Conservation (phyloP, 371 early-diverging fungal species). For the Capillidium heterosporum region DNA sequence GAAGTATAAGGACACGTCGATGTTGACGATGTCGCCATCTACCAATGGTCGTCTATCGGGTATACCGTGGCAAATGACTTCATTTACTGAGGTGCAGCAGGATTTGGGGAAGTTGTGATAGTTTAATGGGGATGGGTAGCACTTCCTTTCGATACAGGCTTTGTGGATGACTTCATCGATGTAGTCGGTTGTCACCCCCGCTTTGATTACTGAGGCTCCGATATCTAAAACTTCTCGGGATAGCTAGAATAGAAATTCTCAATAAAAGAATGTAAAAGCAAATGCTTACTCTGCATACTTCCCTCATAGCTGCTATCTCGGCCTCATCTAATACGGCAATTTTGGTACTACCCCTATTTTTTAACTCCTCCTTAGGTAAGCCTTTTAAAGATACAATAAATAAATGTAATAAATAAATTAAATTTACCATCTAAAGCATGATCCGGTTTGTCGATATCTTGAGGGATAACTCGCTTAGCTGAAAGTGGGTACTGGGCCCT, state of each 20-base stretch:
- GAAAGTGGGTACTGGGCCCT: slow-evolving; percentile 78
- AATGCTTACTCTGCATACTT: slow-evolving; percentile 46
- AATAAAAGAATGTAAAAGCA: background rate
- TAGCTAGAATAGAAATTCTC: slow-evolving; percentile 20
- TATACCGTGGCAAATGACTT: slow-evolving; percentile 78
- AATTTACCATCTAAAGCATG: slow-evolving; percentile 43
- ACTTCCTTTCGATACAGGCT: slow-evolving; percentile 62
- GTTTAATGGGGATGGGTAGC: slow-evolving; percentile 90
- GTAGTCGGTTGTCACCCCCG: slow-evolving; percentile 83
- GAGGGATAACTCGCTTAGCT: slow-evolving; percentile 51
- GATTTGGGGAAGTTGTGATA: slow-evolving; percentile 85
- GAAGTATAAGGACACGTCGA: slow-evolving; percentile 76
- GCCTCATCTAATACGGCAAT: slow-evolving; percentile 43
- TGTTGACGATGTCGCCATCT: slow-evolving; percentile 85
- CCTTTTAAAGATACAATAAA: slow-evolving; percentile 16
- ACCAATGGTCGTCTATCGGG: slow-evolving; percentile 69
- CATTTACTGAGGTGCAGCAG: slow-evolving; percentile 65
- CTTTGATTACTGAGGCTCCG: slow-evolving; percentile 51
- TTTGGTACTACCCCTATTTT: slow-evolving; percentile 28
- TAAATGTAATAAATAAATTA: background rate
- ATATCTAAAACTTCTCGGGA: slow-evolving; percentile 73
- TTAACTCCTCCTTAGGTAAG: slow-evolving; percentile 46
- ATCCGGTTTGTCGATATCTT: slow-evolving; percentile 59
- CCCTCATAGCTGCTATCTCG: slow-evolving; percentile 63
- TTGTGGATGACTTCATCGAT: slow-evolving; percentile 67